These are phyloP conservation scores for Pseudogymnoascus sp. DNA, from an alignment of 2,329 filamentous ascomycete genomes.

Conservation along the genomic window DNA sequence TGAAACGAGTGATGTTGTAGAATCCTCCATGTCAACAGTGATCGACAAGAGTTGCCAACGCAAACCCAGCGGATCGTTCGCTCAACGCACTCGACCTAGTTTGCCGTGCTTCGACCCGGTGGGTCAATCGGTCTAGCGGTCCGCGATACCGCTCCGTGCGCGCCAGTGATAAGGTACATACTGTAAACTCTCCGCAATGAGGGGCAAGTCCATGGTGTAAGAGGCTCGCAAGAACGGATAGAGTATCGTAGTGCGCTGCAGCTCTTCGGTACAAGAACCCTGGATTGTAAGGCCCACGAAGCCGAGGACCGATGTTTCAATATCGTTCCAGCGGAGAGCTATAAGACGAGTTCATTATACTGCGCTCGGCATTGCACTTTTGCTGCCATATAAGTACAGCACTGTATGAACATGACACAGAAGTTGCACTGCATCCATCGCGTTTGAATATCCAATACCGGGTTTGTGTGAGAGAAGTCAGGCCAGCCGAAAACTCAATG, in stretches of 20 bases:
- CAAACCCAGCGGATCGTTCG: not conserved
- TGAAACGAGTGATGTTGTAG: not conserved
- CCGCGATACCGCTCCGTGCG: not conserved
- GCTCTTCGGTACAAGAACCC: not conserved
- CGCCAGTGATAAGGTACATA: conserved; percentile 7
- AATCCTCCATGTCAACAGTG: not conserved
- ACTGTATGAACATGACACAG: not conserved
- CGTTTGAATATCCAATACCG: not conserved
- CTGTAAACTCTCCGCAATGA: not conserved
- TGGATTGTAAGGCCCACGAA: not conserved
- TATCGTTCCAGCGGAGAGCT: not conserved
- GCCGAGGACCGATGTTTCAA: conserved; percentile 1
- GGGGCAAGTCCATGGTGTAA: not conserved
- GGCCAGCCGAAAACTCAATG: not conserved
- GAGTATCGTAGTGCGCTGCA: not conserved
- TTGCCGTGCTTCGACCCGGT: not conserved
- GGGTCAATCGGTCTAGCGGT: conserved; percentile 2
- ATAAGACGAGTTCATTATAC: not conserved
- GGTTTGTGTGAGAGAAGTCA: not conserved
- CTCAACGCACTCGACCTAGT: not conserved
- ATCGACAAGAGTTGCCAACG: not conserved
- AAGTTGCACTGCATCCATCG: not conserved
- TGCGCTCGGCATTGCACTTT: not conserved
- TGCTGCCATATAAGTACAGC: not conserved
- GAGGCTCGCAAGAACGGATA: not conserved